Percentiles rank a stretch among this genome's conserved stretches.
Conservation (phyloP, 371 early-diverging fungal species). For the Circinella umbellata region DNA sequence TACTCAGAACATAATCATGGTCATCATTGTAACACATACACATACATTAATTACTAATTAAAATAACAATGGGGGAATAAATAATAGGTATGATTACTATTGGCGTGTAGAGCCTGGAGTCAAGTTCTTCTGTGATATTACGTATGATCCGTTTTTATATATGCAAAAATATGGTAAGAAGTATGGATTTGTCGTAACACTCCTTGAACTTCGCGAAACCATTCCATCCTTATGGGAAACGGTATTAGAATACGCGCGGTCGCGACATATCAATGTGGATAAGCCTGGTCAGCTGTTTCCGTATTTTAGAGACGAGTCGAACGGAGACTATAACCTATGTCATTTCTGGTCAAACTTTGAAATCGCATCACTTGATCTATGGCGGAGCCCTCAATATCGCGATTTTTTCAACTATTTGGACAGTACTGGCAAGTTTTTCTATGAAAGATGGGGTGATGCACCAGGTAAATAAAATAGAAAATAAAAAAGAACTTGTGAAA, state of each 20-base stretch:
- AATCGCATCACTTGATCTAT: conserved; percentile 85
- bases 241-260: conserved; percentile 54
- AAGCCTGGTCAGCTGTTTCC: conserved; percentile 40
- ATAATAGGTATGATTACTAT: conserved; percentile 78
- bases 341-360: conserved; percentile 96
- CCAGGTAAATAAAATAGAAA: conserved; percentile 41
- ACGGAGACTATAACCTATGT: conserved; percentile 67
- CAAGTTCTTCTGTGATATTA: conserved; percentile 79
- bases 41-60: too few relatives aligned
- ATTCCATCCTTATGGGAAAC: conserved; percentile 79
- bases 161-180: conserved; percentile 75
- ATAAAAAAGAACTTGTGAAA: not conserved
- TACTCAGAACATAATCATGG: too few relatives aligned
- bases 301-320: conserved; percentile 48
- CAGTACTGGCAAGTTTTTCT: conserved; percentile 69
- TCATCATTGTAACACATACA: too few relatives aligned
- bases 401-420: conserved; percentile 69
- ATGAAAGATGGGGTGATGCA: conserved; percentile 77
- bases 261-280: conserved; percentile 48
- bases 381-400: conserved; percentile 66
- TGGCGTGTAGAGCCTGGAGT: conserved; percentile 94
- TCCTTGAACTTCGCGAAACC: conserved; percentile 73
- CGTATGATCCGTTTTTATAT: conserved; percentile 84
- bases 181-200: conserved; percentile 80
- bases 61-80: not conserved